A percentile compares a stretch with the other conserved stretches of the same genome.
These are phyloP conservation scores for Leccinum solheimii DNA, from an alignment of 1,284 basidiomycete species.

Conservation along the genomic window DNA sequence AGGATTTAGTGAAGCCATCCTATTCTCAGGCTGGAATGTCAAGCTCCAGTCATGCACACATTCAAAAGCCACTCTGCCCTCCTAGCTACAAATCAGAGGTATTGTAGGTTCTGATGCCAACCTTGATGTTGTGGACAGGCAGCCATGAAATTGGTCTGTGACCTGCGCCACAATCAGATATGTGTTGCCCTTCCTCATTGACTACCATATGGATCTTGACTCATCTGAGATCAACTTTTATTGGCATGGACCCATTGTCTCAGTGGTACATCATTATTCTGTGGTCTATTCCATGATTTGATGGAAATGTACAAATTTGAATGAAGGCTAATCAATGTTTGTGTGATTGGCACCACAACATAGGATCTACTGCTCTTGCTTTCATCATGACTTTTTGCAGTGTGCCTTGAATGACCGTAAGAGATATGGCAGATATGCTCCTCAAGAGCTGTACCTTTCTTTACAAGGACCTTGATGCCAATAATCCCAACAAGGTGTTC, in stretches of 20 bases:
- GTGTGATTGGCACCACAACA: background rate
- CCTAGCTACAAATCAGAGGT: background rate
- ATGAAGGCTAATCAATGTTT: background rate
- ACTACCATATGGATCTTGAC: background rate
- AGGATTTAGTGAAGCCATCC: too few relatives aligned
- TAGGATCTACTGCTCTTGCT: background rate
- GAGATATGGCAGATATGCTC: background rate
- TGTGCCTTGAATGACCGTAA: background rate
- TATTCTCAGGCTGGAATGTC: background rate
- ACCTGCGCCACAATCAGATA: background rate
- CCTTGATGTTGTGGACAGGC: constrained; percentile 1
- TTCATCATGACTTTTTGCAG: constrained; percentile 1
- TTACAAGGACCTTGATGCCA: background rate
- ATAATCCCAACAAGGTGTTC: background rate
- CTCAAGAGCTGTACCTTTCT: background rate
- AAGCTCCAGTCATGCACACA: background rate
- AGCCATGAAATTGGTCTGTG: background rate
- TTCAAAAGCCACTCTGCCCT: background rate
- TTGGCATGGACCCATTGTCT: background rate
- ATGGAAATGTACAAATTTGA: background rate
- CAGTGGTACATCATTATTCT: background rate
- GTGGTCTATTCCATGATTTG: background rate
- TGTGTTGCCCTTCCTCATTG: background rate
- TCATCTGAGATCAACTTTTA: background rate
- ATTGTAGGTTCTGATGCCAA: background rate